These are phyloP conservation scores for Barnettozyma sucrosica DNA, from an alignment of 805 yeast species.

Conservation along the genomic window DNA sequence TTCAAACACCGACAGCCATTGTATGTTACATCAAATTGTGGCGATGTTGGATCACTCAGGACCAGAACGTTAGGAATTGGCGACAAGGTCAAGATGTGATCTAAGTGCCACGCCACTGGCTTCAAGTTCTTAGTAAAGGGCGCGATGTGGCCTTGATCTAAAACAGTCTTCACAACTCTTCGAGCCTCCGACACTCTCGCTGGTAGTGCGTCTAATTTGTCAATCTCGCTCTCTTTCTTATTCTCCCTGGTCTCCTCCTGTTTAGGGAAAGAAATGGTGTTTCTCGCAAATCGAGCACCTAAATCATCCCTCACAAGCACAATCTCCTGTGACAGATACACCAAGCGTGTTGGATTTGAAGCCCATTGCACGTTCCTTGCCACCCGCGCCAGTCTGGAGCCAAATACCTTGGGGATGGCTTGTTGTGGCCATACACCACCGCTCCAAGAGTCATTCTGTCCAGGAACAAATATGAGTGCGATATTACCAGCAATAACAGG, in stretches of 20 bases:
- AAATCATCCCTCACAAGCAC: slow-evolving; percentile 68
- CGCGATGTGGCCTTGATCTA: slow-evolving; percentile 84
- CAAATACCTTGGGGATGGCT: slow-evolving; percentile 66
- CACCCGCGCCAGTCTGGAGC: slow-evolving; percentile 57
- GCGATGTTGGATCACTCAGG: slow-evolving; percentile 66
- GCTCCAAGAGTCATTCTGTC: slow-evolving; percentile 92
- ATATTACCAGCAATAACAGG: slow-evolving; percentile 47
- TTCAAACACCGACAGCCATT: slow-evolving; percentile 79
- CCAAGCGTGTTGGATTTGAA: slow-evolving; percentile 75
- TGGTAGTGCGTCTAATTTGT: slow-evolving; percentile 33
- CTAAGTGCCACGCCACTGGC: slow-evolving; percentile 66
- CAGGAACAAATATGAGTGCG: slow-evolving; percentile 74
- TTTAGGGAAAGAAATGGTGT: slow-evolving; percentile 52
- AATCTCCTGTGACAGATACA: slow-evolving; percentile 80
- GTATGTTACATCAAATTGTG: slow-evolving; percentile 68
- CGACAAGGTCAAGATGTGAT: slow-evolving; percentile 59
- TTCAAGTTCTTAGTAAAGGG: slow-evolving; percentile 63
- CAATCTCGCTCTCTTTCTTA: slow-evolving; percentile 19
- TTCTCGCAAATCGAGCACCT: slow-evolving; percentile 63
- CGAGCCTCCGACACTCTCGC: slow-evolving; percentile 53
- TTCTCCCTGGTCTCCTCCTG: slow-evolving; percentile 17
- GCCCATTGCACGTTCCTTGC: slow-evolving; percentile 51
- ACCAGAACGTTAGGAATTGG: slow-evolving; percentile 72
- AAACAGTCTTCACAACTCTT: slow-evolving; percentile 67
- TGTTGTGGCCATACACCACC: slow-evolving; percentile 72